Base-by-base conservation (phyloP, 2,329 filamentous ascomycete species). In the Hypoxylon sp. region DNA sequence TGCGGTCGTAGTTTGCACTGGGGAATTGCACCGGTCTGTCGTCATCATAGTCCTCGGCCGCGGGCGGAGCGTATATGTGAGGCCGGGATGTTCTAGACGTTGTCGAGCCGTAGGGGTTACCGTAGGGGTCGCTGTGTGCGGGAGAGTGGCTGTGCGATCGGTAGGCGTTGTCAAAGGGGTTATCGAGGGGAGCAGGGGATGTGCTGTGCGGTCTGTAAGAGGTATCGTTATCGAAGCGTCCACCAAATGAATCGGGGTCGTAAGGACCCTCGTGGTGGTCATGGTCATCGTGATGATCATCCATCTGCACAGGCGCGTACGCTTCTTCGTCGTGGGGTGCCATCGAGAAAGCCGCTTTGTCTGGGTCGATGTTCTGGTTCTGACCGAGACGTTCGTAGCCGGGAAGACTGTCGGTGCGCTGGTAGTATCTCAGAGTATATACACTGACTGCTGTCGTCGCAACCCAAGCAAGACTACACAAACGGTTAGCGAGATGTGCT, bases 271-370 rank as follows among this genome's bases (percentile, higher is more conserved):
- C 60, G 50, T 78, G 73, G 70, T 80, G 77, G 70, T 79, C 76
- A 68, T 80, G 78, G 72, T 82, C 77, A 60, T 86, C 82, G 61
- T 81, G 79, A 68, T 88, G 83, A 73, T 89, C 85, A 64, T 87
- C 83, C 80, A 84, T 82, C 78, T 89, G 84, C 68, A 91, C 85
- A 13, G 87, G 87, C 56, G 89, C 87, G 74, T 91, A 91, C 48
- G 87, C 85, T 75, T 91, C 89, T 71, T 91, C 89, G 73, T 89
- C 88, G 75, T 89, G 86, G n/a, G 88, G 88, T 13, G 87, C 88
- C 79, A 89, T 90, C 63, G 88, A 90, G 80, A 91, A 91, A 66
- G 89, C 89, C 30, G 89, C 89, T 82, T 91, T 91, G 79, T 91
- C 89, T 0, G 89, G 89, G 77, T 91, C 89, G 72, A 90, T 90